These are phyloP conservation scores for Akanthomyces uredinophilus DNA, from an alignment of 2,329 filamentous ascomycete species.

Conservation along the genomic window DNA sequence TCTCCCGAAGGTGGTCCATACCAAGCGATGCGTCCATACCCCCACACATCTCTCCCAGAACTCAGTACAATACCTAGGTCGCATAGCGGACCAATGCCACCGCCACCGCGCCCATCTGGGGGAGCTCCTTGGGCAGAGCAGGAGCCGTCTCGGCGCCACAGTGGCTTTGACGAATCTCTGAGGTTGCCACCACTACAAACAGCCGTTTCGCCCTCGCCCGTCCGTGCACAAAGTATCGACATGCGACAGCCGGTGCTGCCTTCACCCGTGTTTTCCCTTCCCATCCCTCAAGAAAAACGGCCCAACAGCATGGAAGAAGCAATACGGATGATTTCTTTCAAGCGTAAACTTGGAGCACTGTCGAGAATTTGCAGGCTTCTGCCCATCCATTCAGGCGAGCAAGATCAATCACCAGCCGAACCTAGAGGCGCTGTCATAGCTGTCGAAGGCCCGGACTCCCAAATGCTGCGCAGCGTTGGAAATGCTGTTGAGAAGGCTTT, in stretches of 20 bases:
- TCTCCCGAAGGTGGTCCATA: conserved; percentile 20
- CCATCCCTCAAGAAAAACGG: conserved; percentile 26
- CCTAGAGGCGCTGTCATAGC: conserved; percentile 75
- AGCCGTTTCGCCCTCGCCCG: conserved; percentile 28
- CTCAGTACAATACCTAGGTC: conserved; percentile 27
- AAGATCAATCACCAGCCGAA: conserved; percentile 29
- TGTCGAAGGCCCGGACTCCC: conserved; percentile 66
- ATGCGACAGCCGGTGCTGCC: conserved; percentile 24
- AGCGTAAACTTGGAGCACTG: conserved; percentile 72
- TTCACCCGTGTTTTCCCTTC: conserved; percentile 23
- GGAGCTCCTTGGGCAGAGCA: conserved; percentile 26
- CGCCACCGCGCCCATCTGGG: conserved; percentile 45
- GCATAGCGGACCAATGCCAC: conserved; percentile 43
- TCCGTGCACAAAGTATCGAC: conserved; percentile 23
- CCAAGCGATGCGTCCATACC: conserved; percentile 20
- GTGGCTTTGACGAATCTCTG: conserved; percentile 50
- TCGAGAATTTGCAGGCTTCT: conserved; percentile 70
- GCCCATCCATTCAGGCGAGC: conserved; percentile 27
- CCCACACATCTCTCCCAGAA: conserved; percentile 26
- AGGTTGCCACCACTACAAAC: conserved; percentile 51
- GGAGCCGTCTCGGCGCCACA: conserved; percentile 34
- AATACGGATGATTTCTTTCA: conserved; percentile 69
- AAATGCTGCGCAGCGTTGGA: conserved; percentile 52
- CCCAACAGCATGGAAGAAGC: conserved; percentile 56
- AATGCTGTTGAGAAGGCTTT: conserved; percentile 62